Base-by-base conservation (phyloP, 2,329 filamentous ascomycete genomes). In the Hypoxylon sp. region DNA sequence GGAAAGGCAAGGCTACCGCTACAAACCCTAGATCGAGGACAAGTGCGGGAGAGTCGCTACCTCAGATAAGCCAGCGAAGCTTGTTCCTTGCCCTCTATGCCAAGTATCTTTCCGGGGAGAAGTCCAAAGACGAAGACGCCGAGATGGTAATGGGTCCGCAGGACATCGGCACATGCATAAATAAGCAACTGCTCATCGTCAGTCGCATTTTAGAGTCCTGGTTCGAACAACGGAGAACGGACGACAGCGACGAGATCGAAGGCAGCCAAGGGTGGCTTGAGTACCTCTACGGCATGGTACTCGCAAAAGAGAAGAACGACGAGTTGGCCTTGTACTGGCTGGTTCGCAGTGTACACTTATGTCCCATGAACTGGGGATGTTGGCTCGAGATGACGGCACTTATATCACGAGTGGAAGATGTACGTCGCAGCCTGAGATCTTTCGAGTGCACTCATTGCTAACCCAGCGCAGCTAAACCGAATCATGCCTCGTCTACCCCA, bases 71-170 rank as follows among this genome's bases (percentile, higher is more conserved):
- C 72, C 92, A 97, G 73, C 96, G 94, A 76, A 92, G 94, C 48
- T 76, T 98, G 17, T 99, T 99, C 70, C 81, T 99, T 9, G 90
- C 92, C 0, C 79, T 98, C 3, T 99, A 99, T 70, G 91, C 95
- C 40, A 96, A 94, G 71, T 92, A 93, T 71, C 85, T 98, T 63
- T 90, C 93, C 0, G 95, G 95, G 1, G 95, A 99, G 79, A 97
- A 98, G 80, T 87, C 91, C 64, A 97, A 94, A 75, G 91, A 97
- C 68, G 95, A 99, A 74, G 94, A 98, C 55, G 92, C 91, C 18
- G 95, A 99, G 77, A 97, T 97, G 90, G 91, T 99, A 47, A 86
- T 98, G 76, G 95, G 95, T 0, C 94, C 95, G 1, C 88, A 93
- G 56, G 95, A 99, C 74, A 87, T 92, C 11, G 92, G 93, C 1